A percentile compares a stretch with the other conserved stretches of the same genome.
These are phyloP conservation scores for Taphrina deformans DNA, from an alignment of 1,139 yeast species.

Conservation along the genomic window DNA sequence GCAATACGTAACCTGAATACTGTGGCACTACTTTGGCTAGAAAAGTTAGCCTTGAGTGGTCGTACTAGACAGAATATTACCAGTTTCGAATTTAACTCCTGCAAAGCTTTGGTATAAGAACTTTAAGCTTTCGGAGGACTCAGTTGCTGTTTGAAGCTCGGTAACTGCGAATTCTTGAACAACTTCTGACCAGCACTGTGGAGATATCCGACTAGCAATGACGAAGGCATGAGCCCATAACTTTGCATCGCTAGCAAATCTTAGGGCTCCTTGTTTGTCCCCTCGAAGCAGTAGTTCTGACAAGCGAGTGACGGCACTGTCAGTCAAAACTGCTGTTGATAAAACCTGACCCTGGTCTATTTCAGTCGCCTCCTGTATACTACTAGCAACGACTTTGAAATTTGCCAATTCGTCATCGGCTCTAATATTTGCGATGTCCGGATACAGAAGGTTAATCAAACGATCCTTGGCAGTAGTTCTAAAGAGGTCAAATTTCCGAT, in stretches of 20 bases:
- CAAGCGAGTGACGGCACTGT: slow-evolving; percentile 2
- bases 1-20: background rate
- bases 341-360: slow-evolving; percentile 1
- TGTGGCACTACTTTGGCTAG: background rate
- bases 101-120: slow-evolving; percentile 63
- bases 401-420: slow-evolving; percentile 16
- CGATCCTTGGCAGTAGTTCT: slow-evolving; percentile 6
- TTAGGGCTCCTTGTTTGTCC: slow-evolving; percentile 64
- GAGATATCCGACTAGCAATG: slow-evolving; percentile 65
- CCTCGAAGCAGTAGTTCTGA: slow-evolving; percentile 53
- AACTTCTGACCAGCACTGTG: slow-evolving; percentile 60
- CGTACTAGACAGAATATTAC: background rate
- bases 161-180: slow-evolving; percentile 55
- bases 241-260: slow-evolving; percentile 59
- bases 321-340: background rate
- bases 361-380: background rate
- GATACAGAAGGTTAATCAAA: background rate
- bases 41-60: background rate
- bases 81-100: slow-evolving; percentile 49
- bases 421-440: background rate
- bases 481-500: background rate
- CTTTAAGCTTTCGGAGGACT: slow-evolving; percentile 55
- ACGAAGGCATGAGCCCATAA: slow-evolving; percentile 80
- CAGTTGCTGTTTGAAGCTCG: slow-evolving; percentile 47
- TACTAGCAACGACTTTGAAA: slow-evolving; percentile 13